phyloP scores from a whole-genome alignment of 306 rosid species.

The Vachellia collinsii region DNA sequence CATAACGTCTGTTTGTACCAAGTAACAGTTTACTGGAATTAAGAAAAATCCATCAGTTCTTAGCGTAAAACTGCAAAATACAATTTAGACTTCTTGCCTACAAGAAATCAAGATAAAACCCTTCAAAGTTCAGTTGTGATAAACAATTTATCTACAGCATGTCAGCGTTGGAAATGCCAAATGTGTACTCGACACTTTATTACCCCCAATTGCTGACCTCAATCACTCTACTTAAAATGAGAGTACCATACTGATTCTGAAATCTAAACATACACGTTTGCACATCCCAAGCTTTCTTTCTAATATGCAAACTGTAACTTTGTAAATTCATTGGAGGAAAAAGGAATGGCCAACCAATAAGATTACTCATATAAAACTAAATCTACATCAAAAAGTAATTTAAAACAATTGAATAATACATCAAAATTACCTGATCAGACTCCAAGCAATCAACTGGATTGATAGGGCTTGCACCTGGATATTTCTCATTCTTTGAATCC shows the following conservation, averaged over 20 bases:
- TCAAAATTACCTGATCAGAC: constrained; percentile 70
- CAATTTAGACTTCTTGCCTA: not conserved
- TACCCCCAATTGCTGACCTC: not conserved
- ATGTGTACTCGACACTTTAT: not conserved
- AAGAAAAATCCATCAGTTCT: not conserved
- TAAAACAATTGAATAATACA: not conserved
- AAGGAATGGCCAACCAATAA: not conserved
- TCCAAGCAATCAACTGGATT: constrained; percentile 74
- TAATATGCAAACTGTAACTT: constrained; percentile 18
- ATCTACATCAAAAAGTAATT: constrained; percentile 8
- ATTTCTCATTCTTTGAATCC: constrained; percentile 74
- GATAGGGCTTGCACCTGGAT: constrained; percentile 60
- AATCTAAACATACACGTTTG: not conserved
- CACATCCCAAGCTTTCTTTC: constrained; percentile 15
- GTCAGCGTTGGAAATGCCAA: not conserved
- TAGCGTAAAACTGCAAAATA: constrained; percentile 1
- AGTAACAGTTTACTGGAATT: not conserved
- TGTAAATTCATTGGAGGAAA: not conserved
- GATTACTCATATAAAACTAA: not conserved
- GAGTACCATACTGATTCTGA: constrained; percentile 4
- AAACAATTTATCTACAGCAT: not conserved
- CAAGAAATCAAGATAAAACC: constrained; percentile 22
- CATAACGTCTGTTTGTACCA: constrained; percentile 26
- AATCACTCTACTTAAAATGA: constrained; percentile 15
- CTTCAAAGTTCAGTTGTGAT: constrained; percentile 8